phyloP scores from a whole-genome alignment of 2,329 filamentous ascomycete genomes.

The Alternaria hordeiaustralica region DNA sequence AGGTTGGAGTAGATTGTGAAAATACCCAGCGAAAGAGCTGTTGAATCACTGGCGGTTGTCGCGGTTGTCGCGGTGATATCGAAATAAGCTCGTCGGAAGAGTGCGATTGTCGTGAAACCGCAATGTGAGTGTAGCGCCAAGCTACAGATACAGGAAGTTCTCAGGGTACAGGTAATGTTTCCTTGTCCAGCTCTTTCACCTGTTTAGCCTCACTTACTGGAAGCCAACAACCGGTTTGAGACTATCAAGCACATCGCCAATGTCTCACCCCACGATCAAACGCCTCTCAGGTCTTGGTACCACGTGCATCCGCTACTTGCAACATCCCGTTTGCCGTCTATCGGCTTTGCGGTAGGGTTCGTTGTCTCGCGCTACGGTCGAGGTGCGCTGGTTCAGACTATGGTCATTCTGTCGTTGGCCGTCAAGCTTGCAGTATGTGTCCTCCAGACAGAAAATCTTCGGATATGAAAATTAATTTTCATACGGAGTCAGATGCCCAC shows the following conservation, averaged over 20 bases:
- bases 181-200: conserved; percentile 1
- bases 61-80: not conserved
- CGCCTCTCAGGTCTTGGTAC: not conserved
- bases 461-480: not conserved
- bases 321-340: not conserved
- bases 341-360: not conserved
- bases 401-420: not conserved
- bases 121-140: not conserved
- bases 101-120: not conserved
- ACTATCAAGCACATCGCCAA: conserved; percentile 6
- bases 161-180: not conserved
- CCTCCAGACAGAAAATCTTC: not conserved
- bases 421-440: not conserved
- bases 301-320: not conserved
- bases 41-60: not conserved
- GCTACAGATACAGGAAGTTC: not conserved
- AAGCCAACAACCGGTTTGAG: conserved; percentile 11
- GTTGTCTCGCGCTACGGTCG: not conserved
- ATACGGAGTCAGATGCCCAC: not conserved
- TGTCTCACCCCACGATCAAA: not conserved
- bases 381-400: not conserved
- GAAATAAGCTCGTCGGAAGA: not conserved
- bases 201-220: not conserved
- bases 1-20: not conserved
- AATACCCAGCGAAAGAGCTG: not conserved